Conservation (phyloP, 345 rosid species). For the Cardiospermum halicacabum region DNA sequence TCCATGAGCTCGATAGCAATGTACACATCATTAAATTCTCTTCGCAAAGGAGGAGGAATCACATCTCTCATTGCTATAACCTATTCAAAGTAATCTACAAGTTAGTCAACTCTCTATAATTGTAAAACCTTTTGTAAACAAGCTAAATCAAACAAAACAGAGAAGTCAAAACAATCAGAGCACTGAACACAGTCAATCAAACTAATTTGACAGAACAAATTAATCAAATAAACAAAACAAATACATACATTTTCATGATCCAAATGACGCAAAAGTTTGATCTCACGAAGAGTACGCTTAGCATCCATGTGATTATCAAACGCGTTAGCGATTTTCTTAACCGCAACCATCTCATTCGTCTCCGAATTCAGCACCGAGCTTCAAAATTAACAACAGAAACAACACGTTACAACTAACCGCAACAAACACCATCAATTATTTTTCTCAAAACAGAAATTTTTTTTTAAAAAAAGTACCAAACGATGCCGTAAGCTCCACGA, state of each 20-base stretch:
- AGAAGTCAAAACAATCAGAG: background rate
- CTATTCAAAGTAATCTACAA: slow-evolving; percentile 32
- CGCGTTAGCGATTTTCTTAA: slow-evolving; percentile 94
- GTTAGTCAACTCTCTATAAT: no score
- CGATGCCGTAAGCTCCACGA: slow-evolving; percentile 97
- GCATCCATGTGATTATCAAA: slow-evolving; percentile 96
- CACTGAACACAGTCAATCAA: background rate
- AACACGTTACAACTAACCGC: no score
- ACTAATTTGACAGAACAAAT: background rate
- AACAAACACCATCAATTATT: no score
- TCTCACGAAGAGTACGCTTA: slow-evolving; percentile 97
- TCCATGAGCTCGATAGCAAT: slow-evolving; percentile 87
- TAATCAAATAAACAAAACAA: background rate
- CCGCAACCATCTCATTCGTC: slow-evolving; percentile 92
- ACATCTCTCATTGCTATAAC: slow-evolving; percentile 78
- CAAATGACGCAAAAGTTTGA: slow-evolving; percentile 91
- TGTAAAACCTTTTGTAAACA: no score
- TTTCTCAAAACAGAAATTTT: background rate
- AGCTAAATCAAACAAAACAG: background rate
- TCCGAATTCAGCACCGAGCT: slow-evolving; percentile 91
- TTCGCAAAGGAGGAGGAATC: slow-evolving; percentile 80
- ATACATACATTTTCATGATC: slow-evolving; percentile 85
- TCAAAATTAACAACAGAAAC: slow-evolving; percentile 6
- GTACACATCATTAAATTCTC: slow-evolving; percentile 86
- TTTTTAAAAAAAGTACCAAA: slow-evolving; percentile 47